These are phyloP conservation scores for Russula emetica DNA, from an alignment of 768 basidiomycete genomes.

Conservation along the genomic window DNA sequence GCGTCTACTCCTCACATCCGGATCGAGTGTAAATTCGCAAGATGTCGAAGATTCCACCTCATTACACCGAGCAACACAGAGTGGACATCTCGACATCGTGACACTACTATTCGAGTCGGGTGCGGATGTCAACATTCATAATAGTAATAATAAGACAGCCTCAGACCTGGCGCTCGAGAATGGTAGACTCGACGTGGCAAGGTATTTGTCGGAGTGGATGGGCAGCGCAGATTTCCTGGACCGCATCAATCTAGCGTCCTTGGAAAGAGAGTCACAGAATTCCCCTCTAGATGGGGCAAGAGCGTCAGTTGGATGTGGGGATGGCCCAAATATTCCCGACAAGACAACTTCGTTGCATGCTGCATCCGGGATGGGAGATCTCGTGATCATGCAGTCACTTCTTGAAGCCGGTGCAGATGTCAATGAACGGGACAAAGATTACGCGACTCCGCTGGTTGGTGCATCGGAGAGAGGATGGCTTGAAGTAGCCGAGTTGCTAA, in stretches of 20 bases:
- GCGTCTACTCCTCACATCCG: neutral
- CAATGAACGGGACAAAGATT: neutral
- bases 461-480: neutral
- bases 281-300: too few relatives aligned
- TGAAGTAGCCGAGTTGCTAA: neutral
- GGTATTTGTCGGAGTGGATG: neutral
- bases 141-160: neutral
- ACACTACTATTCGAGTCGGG: neutral
- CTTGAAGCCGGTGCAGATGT: neutral
- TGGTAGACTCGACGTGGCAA: neutral
- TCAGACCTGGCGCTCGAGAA: neutral
- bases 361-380: neutral
- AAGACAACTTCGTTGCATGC: neutral
- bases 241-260: neutral
- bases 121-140: neutral
- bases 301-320: neutral
- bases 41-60: neutral
- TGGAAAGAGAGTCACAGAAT: neutral
- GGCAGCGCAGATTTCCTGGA: neutral
- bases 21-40: neutral
- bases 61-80: neutral
- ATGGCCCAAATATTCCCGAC: neutral
- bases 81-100: neutral
- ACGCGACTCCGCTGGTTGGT: neutral
- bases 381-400: neutral